These are phyloP conservation scores for Curvularia sp. DNA, from an alignment of 2,329 filamentous ascomycete genomes.

Conservation along the genomic window DNA sequence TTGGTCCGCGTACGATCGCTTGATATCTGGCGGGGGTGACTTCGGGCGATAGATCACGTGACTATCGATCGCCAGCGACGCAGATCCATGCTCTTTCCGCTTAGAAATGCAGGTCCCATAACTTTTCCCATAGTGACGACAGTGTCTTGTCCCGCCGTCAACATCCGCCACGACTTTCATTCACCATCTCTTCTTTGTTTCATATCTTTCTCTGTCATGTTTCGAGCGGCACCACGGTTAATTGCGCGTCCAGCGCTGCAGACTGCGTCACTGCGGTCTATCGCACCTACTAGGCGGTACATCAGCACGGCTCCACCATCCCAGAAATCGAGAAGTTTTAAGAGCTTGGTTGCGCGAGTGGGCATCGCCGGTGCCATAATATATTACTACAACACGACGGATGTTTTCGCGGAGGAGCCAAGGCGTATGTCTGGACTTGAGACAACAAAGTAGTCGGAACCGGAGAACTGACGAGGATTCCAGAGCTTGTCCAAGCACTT, in stretches of 20 bases:
- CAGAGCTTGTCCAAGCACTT: conserved; percentile 40
- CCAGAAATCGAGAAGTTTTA: conserved; percentile 80
- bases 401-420: conserved; percentile 84
- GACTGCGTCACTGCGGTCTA: conserved; percentile 49
- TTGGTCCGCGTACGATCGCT: not conserved
- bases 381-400: conserved; percentile 94
- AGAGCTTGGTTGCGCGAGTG: conserved; percentile 75
- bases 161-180: conserved; percentile 29
- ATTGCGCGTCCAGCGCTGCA: conserved; percentile 47
- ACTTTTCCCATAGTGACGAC: conserved; percentile 29
- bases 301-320: conserved; percentile 66
- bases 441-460: conserved; percentile 4
- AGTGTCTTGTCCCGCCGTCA: conserved; percentile 13
- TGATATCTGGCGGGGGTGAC: not conserved
- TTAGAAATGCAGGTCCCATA: conserved; percentile 38
- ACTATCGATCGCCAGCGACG: conserved; percentile 5
- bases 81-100: conserved; percentile 23
- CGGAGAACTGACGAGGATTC: conserved; percentile 4
- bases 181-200: conserved; percentile 27
- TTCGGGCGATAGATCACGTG: conserved; percentile 9
- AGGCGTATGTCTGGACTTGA: conserved; percentile 63
- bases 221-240: conserved; percentile 59
- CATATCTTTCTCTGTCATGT: conserved; percentile 54
- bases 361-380: conserved; percentile 76
- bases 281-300: conserved; percentile 55